Conservation (phyloP, 2,329 filamentous ascomycete genomes). For the Phialocephala subalpina region DNA sequence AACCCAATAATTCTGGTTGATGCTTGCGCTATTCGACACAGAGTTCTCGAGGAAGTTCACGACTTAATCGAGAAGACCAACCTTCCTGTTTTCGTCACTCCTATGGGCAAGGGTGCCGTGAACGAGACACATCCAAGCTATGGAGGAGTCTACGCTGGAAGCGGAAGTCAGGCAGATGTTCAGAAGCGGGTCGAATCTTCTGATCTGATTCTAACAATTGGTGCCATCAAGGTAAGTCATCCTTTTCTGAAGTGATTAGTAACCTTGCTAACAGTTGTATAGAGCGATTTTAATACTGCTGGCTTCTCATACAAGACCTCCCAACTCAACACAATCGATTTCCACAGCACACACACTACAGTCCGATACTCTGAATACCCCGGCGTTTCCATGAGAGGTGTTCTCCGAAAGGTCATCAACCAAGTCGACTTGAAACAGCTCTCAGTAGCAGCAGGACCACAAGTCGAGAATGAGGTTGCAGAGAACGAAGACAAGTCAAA, state of each 20-base stretch:
- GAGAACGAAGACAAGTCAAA: slow-evolving; percentile 49
- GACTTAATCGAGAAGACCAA: slow-evolving; percentile 75
- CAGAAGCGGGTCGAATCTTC: slow-evolving; percentile 70
- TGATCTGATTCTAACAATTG: slow-evolving; percentile 76
- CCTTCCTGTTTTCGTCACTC: slow-evolving; percentile 85
- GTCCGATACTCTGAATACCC: slow-evolving; percentile 84
- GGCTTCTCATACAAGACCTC: slow-evolving; percentile 84
- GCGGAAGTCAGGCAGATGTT: slow-evolving; percentile 72
- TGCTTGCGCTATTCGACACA: slow-evolving; percentile 81
- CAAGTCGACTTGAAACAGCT: slow-evolving; percentile 65
- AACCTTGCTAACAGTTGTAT: slow-evolving; percentile 30
- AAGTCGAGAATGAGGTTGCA: slow-evolving; percentile 59
- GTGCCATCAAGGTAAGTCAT: slow-evolving; percentile 60
- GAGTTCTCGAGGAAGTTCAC: slow-evolving; percentile 76
- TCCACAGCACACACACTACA: slow-evolving; percentile 77
- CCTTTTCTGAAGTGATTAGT: slow-evolving; percentile 4
- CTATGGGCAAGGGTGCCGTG: slow-evolving; percentile 88
- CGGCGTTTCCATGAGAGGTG: slow-evolving; percentile 78
- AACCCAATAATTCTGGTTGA: slow-evolving; percentile 83
- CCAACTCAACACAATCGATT: slow-evolving; percentile 80
- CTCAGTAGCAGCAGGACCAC: slow-evolving; percentile 59
- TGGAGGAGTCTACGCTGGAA: slow-evolving; percentile 86
- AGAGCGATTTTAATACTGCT: slow-evolving; percentile 83
- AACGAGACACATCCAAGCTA: slow-evolving; percentile 80
- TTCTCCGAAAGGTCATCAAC: slow-evolving; percentile 74